A percentile compares a stretch with the other conserved stretches of the same genome.
These are phyloP conservation scores for Tolypocladium ovalisporum DNA, from an alignment of 2,329 filamentous ascomycete genomes.

Conservation along the genomic window DNA sequence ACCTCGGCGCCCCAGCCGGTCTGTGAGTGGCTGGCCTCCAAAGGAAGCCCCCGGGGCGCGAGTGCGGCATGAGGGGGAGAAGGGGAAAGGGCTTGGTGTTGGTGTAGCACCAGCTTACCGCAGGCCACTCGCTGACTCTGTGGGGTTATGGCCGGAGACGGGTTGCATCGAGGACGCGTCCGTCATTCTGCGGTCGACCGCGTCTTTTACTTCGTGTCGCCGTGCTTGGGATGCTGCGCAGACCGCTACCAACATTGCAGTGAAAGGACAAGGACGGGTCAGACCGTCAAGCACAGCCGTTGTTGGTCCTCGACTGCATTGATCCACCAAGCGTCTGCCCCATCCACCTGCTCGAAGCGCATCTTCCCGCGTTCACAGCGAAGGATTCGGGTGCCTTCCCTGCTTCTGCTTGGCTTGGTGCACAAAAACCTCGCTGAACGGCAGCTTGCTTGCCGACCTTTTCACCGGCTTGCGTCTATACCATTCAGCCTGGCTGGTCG, in stretches of 20 bases:
- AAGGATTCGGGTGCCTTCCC: neutral
- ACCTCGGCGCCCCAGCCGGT: conserved; percentile 4
- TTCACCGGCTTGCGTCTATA: conserved; percentile 4
- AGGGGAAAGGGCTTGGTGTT: neutral
- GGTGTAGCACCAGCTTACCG: neutral
- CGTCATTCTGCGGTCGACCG: neutral
- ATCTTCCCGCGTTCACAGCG: neutral
- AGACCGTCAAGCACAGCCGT: neutral
- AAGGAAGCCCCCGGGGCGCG: neutral
- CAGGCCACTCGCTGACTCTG: neutral
- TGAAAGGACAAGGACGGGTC: neutral
- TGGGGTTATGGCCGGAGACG: neutral
- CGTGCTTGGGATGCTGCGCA: neutral
- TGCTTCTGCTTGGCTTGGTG: neutral
- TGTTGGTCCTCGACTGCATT: neutral
- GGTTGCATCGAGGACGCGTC: neutral
- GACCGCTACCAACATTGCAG: neutral
- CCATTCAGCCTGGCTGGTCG: neutral
- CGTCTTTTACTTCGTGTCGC: neutral
- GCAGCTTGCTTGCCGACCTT: conserved; percentile 3
- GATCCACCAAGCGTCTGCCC: neutral
- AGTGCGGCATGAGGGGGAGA: neutral
- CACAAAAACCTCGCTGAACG: conserved; percentile 1
- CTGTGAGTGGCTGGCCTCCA: conserved; percentile 7
- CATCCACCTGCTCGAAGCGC: neutral